Percentiles rank a stretch among this genome's conserved stretches.
Conservation (phyloP, 345 rosid genomes). For the Eucalyptus grandis region DNA sequence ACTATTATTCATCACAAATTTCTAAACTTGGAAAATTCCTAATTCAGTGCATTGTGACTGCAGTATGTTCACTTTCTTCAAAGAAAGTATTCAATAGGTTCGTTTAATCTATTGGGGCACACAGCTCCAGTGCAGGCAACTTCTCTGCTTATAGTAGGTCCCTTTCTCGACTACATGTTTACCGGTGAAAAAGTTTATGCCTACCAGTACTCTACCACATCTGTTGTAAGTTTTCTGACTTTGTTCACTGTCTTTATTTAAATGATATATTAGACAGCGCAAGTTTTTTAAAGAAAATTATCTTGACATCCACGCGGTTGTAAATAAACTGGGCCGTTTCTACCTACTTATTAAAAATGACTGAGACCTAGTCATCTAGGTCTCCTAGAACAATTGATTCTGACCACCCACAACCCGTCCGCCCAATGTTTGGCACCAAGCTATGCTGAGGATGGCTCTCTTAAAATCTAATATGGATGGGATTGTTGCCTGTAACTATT, state of each 20-base stretch:
- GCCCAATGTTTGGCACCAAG: not conserved
- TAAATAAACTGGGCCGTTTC: not conserved
- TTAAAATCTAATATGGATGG: not conserved
- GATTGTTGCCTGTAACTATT: not conserved
- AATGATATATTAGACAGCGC: not conserved
- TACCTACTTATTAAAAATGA: not conserved
- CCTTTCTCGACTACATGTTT: constrained; percentile 85
- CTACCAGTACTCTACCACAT: constrained; percentile 31
- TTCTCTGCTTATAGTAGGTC: constrained; percentile 72
- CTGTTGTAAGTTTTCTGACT: constrained; percentile 41
- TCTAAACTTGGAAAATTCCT: not conserved
- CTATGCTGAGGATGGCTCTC: not conserved
- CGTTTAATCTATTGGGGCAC: constrained; percentile 87
- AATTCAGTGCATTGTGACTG: not conserved
- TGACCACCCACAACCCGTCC: not conserved
- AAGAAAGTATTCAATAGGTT: constrained; percentile 78
- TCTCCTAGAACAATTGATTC: not conserved
- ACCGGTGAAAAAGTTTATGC: constrained; percentile 72
- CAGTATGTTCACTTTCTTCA: constrained; percentile 97
- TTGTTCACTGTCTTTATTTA: not conserved
- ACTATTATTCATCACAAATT: not conserved
- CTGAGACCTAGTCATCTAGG: not conserved
- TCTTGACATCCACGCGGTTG: not conserved
- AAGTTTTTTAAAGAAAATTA: not conserved
- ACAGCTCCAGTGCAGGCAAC: constrained; percentile 97